Percentiles rank a stretch among this genome's conserved stretches.
Evolutionary conservation across 495 filamentous ascomycete species (phyloP).

Genomic region (Neurospora intermedia): DNA sequence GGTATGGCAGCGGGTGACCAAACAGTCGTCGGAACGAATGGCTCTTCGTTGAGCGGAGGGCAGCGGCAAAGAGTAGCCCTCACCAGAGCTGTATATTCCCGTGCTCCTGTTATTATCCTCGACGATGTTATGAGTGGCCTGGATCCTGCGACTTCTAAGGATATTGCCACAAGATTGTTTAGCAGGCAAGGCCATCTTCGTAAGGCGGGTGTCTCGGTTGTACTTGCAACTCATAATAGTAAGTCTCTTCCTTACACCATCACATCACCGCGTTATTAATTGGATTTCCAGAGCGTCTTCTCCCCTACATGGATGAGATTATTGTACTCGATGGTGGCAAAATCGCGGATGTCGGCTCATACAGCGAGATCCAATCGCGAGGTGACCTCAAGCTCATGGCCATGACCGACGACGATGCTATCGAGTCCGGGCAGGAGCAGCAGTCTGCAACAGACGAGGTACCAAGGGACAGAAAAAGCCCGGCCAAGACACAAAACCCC

Average conservation of each 20-base stretch:
- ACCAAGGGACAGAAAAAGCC: background rate
- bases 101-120: slow-evolving; percentile 19
- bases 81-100: slow-evolving; percentile 25
- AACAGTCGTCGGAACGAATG: slow-evolving; percentile 53
- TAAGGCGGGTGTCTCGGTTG: slow-evolving; percentile 10
- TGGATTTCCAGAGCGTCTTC: background rate
- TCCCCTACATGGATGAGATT: slow-evolving; percentile 1
- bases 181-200: slow-evolving; percentile 15
- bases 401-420: background rate
- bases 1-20: slow-evolving; percentile 40
- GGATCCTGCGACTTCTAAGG: slow-evolving; percentile 49
- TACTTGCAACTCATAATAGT: slow-evolving; percentile 17
- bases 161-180: slow-evolving; percentile 48
- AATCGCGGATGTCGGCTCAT: background rate
- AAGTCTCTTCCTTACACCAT: background rate
- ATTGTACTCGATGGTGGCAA: background rate
- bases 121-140: slow-evolving; percentile 51
- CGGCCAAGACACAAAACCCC: background rate
- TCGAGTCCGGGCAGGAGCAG: background rate
- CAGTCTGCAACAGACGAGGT: background rate
- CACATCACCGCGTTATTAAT: too few relatives aligned
- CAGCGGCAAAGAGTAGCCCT: slow-evolving; percentile 51
- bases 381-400: background rate
- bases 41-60: slow-evolving; percentile 53
- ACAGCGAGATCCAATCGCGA: background rate